Conservation (phyloP, 148 eudicot species). For the Rhododendron williamsianum region DNA sequence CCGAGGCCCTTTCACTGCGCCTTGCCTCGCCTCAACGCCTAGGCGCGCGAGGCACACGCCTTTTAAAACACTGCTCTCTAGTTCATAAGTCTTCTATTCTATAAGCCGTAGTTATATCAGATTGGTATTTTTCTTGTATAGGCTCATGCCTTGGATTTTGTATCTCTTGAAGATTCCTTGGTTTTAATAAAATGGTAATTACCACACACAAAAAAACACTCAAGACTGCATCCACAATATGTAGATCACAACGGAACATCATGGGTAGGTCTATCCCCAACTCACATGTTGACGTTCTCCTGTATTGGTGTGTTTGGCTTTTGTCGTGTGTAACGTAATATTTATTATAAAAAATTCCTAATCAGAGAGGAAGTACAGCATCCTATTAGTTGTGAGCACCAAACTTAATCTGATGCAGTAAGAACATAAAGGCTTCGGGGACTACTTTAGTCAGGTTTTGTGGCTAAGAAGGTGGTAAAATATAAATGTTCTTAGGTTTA, state of each 20-base stretch:
- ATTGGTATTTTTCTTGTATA: background rate
- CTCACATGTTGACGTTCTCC: no score
- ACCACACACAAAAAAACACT: background rate
- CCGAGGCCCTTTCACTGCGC: no score
- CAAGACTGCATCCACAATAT: background rate
- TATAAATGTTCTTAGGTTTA: background rate
- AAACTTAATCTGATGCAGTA: background rate
- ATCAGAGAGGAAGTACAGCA: background rate
- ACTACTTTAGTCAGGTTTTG: background rate
- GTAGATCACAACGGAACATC: background rate
- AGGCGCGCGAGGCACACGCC: no score
- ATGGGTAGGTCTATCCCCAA: background rate
- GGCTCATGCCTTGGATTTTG: no score
- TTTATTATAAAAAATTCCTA: no score
- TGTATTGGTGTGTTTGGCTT: no score
- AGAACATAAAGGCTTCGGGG: background rate
- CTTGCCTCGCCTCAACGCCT: no score
- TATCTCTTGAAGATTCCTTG: no score
- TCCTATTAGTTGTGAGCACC: background rate
- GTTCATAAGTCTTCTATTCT: background rate
- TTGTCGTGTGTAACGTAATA: no score
- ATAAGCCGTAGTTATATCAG: background rate
- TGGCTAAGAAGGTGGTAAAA: background rate
- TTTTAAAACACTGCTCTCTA: background rate
- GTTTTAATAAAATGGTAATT: no score